Evolutionary conservation across 108 stramenopile genomes (phyloP).

Genomic region (Aurantiochytrium sp.): DNA sequence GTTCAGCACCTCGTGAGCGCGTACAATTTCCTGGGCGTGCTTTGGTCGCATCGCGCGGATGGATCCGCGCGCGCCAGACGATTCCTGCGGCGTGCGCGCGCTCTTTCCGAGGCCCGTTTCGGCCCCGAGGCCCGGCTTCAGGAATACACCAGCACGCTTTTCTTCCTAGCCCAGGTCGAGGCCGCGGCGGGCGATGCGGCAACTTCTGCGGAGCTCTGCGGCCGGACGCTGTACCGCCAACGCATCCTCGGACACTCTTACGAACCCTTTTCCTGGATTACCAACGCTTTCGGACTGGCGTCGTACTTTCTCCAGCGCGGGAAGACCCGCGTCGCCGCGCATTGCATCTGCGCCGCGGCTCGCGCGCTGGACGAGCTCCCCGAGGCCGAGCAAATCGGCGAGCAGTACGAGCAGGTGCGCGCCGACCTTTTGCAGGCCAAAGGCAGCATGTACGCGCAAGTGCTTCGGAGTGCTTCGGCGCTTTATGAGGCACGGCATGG

Average conservation of each 20-base stretch:
- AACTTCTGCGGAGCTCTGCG: background rate
- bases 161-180: slow-evolving; percentile 6
- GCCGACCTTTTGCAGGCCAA: background rate
- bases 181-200: background rate
- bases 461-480: background rate
- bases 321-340: background rate
- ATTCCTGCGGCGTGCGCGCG: background rate
- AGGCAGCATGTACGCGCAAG: background rate
- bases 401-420: background rate
- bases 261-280: background rate
- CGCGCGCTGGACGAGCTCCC: background rate
- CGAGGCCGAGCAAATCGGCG: background rate
- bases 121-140: background rate
- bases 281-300: background rate
- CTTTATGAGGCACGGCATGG: background rate
- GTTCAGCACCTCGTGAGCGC: background rate
- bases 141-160: slow-evolving; percentile 9
- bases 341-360: background rate
- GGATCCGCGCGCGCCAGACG: background rate
- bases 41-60: slow-evolving; percentile 1
- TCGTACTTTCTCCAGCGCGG: background rate
- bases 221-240: background rate
- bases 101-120: background rate
- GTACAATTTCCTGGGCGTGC: background rate
- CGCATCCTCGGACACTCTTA: background rate